Base-by-base conservation (phyloP, 805 yeast genomes). In the Yamadazyma takamatsuzukensis region DNA sequence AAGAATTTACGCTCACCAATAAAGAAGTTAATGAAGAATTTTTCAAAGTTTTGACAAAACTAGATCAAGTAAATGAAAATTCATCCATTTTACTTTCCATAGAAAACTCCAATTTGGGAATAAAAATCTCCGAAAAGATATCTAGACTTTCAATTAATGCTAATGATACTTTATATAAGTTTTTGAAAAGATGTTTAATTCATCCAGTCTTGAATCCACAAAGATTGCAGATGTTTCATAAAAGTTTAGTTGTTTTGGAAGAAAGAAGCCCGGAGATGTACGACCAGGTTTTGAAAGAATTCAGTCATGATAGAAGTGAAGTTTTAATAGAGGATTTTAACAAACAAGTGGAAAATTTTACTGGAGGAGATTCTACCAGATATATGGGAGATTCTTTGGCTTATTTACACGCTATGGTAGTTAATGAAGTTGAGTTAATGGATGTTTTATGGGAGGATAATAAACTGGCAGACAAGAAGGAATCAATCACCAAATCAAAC, bases 311-410 rank as follows among this genome's bases (percentile, higher is more conserved):
- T n/a, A 70, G 96, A 27, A 77, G 89, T 2, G 72, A 77, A 40
- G 56, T 60, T 4, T 60, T 86, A 4, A 59, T 76, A 4, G 82
- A 78, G 31, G 95, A 87, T 25, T 87, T 89, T 47, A 48, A 76
- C 25, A 59, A 58, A 16, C 37, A 37, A 21, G 27, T 36, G 11
- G 32, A 29, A 18, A 18, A 32, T 30, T 30, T 13, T 35, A 39
- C 81, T 6, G 80, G 84, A 0, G 83, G 83, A 53, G 96, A 90
- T 52, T 84, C 96, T 1, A 66, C 79, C 16, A 68, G 96, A 34
- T 89, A 80, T 43, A 66, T 86, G 12, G 95, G 97, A 16, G 96
- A 88, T 52, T 70, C 93, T 19, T 61, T 93, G 23, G 97, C 97
- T 0, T 84, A 83, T 64, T 71, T 88, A 2, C 97, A 93, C 52